Base-by-base conservation (phyloP, 2,329 filamentous ascomycete genomes). In the Monosporascus sp. region DNA sequence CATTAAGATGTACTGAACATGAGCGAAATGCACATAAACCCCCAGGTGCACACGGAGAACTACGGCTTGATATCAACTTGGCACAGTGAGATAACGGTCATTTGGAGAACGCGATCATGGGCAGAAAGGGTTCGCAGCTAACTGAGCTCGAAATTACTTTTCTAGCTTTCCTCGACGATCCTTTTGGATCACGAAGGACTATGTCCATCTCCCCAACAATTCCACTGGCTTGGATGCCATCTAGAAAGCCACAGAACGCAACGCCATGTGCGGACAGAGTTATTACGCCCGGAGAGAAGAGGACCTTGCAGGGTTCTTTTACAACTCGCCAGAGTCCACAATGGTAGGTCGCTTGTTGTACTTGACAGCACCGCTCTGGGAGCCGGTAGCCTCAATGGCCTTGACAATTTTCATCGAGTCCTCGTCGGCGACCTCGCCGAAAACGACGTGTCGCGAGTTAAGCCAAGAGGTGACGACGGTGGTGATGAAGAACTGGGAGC, bases 401-500 rank as follows among this genome's bases (percentile, higher is more conserved):
- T 76, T 79, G 72, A 87, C 82, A 54, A 85, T 60, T 31, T 72
- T 65, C 70, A 83, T 62, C 53, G 74, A 78, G 45, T 72, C 60
- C 1, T 70, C 55, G 58, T 80, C 77, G 54, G 76, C 75, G 47
- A 92, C 87, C 77, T 89, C 79, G 70, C 89, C 90, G 75, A 92
- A 92, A 70, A 91, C 88, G 73, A 91, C 88, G 80, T 94, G 89
- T 72, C 87, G 87, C 69, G 83, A 84, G 72, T 94, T 82, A 63
- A 94, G 80, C 81, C 96, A 96, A 52, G 86, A 86, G 56, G 94
- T 97, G 56, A 86, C 81, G 49, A 96, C 91, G 53, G 93, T 97
- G 67, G 93, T 97, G 71, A 97, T 78, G 81, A 97, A 97, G 82
- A 97, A 97, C 75, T 97, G 93, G 50, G 90, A 96, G 67, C 94